Percentiles rank a stretch among this genome's conserved stretches.
phyloP scores from a whole-genome alignment of 2,329 filamentous ascomycete species.

The Polychaeton citri region DNA sequence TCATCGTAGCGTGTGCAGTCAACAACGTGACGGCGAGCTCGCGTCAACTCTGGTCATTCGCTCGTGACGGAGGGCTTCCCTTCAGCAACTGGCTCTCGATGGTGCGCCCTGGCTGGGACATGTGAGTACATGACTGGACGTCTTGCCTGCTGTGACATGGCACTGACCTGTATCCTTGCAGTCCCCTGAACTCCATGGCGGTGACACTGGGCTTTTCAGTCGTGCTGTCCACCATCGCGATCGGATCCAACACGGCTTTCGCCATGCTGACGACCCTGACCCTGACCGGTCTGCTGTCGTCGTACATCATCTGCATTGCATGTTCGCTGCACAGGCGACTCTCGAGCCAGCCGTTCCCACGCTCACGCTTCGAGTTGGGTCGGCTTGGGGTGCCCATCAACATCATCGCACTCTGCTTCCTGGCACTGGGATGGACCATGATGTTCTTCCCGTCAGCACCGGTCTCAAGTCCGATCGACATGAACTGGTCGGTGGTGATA shows the following conservation, averaged over 20 bases:
- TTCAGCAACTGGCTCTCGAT: constrained; percentile 6
- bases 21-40: constrained; percentile 16
- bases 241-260: constrained; percentile 9
- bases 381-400: constrained; percentile 7
- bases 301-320: constrained; percentile 8
- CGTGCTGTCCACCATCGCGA: constrained; percentile 9
- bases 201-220: constrained; percentile 9
- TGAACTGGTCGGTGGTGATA: constrained; percentile 1
- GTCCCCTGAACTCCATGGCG: constrained; percentile 7
- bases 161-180: not conserved
- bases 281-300: constrained; percentile 6
- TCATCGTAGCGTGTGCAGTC: constrained; percentile 19
- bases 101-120: constrained; percentile 12
- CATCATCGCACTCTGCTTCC: constrained; percentile 6
- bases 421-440: constrained; percentile 6
- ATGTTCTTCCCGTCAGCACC: constrained; percentile 7
- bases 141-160: not conserved
- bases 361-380: constrained; percentile 8
- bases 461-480: not conserved
- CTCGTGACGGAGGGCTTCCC: constrained; percentile 10
- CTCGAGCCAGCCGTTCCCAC: constrained; percentile 6
- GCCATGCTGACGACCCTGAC: constrained; percentile 9
- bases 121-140: not conserved
- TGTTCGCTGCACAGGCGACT: constrained; percentile 8
- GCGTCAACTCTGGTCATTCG: constrained; percentile 5